Base-by-base conservation (phyloP, 2,329 filamentous ascomycete species). In the Sarocladium brachiariae region DNA sequence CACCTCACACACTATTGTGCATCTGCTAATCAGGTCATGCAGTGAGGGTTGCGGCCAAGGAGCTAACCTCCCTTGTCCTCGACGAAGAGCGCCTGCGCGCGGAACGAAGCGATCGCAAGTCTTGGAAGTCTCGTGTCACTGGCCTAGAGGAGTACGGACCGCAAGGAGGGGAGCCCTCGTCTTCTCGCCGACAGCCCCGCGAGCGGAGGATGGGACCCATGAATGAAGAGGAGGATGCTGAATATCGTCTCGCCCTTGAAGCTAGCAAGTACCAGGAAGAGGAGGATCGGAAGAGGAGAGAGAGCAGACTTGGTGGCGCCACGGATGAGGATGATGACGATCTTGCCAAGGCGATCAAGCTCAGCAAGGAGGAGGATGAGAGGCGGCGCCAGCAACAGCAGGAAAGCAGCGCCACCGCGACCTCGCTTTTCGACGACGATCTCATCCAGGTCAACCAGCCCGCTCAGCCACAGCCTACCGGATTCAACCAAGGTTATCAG, bases 21-120 rank as follows among this genome's bases (percentile, higher is more conserved):
- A 27, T 48, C 34, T 19, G 43, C 54, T 58, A 55, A 56, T 55
- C 58, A 41, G 62, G 38, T 7, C 16, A 51, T 9, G 19, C 52
- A 99, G 93, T 99, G 52, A 89, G 93, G 55, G 86, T 95, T 56
- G 92, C 93, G 31, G 93, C 93, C 34, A 99, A 96, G 70, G 93
- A 99, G 70, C 78, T 99, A 55, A 97, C 92, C 0, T 82, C 90
- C 14, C 76, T 99, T 53, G 87, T 99, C 58, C 73, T 95, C 62
- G 93, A 99, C 65, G 93, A 99, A 68, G 93, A 97, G 61, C 83
- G 93, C 63, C 71, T 99, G 61, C 86, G 91, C 58, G 85, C 83
- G 55, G 93, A 99, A 72, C 84, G 93, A 63, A 89, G 82, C 61
- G 93, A 97, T 66, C 83, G 93, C 51, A 95, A 90, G 66, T 83